Conservation (phyloP, 495 filamentous ascomycete species). For the Cairneyella variabilis region DNA sequence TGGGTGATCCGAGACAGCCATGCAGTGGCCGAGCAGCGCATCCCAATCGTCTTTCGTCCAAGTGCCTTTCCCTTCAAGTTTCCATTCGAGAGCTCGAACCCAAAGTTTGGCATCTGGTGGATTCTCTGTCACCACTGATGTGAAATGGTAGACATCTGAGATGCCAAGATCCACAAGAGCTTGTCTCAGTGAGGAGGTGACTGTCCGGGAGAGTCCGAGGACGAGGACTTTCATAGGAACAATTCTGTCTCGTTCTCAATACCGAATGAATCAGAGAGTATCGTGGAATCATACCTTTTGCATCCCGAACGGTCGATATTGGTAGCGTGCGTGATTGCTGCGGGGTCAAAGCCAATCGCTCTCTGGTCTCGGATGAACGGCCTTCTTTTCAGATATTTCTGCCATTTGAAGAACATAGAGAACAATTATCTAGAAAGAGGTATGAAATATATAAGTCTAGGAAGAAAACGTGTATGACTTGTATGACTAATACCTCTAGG, state of each 20-base stretch:
- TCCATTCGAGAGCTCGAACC: constrained; percentile 2
- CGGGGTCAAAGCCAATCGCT: too few relatives aligned
- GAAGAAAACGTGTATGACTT: too few relatives aligned
- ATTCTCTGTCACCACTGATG: constrained; percentile 2
- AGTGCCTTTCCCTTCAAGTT: constrained; percentile 11
- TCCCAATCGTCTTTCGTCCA: constrained; percentile 23
- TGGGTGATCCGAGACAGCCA: constrained; percentile 38
- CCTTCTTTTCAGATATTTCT: too few relatives aligned
- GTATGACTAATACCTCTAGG: too few relatives aligned
- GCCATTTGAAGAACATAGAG: too few relatives aligned
- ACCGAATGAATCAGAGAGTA: too few relatives aligned
- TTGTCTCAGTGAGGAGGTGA: constrained; percentile 11
- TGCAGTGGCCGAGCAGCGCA: constrained; percentile 37
- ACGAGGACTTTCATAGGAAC: constrained; percentile 7
- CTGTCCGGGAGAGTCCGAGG: constrained; percentile 16
- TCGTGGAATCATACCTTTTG: too few relatives aligned
- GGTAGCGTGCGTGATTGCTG: too few relatives aligned
- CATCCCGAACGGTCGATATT: too few relatives aligned
- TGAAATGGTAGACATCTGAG: constrained; percentile 13
- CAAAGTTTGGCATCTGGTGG: constrained; percentile 20
- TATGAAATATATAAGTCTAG: too few relatives aligned
- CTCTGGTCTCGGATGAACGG: too few relatives aligned
- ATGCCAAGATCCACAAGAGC: constrained; percentile 17
- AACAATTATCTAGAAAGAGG: too few relatives aligned
- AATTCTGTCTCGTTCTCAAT: not conserved